Evolutionary conservation across 371 early-diverging fungal species (phyloP), one percentile per base, ranked within the genome.

Genomic region (Lichtheimia ornata): DNA sequence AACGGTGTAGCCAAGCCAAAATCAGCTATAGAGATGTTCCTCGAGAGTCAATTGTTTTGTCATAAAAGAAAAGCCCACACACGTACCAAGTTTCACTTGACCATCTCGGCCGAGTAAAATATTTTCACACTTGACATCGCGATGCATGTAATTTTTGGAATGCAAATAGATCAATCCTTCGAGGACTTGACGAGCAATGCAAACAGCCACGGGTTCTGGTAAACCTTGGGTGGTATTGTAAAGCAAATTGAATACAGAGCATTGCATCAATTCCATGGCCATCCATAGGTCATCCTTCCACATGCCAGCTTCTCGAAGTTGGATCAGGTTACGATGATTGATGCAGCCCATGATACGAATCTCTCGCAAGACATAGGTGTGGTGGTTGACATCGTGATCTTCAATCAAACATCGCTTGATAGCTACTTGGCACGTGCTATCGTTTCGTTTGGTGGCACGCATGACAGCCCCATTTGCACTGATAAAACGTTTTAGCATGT

Each of bases 41-140:
- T 22, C 22, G 22, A 22, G 22, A 50, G 17, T 44, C 51, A 25
- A 18, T 15, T 52, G 24, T 49, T 41, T 61, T 28, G 25, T 41
- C 45, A 30, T 55, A 52, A 35, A 49, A 35, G 22, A 50, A 42
- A 27, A 27, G 9, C 35, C 14, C 18, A 27, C 20, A 7, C 14
- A 43, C 30, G 61, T 71, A 74, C 77, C 77, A 41, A 81, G 61
- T 59, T 81, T 78, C n/a, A 81, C 82, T 64, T 81, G 74, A 25
- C 81, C 81, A 44, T 69, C 58, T 28, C 68, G 66, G 59, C 72
- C 59, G 41, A 81, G 63, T 25, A 81, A 58, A 50, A 81, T 73
- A 50, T 81, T 81, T 65, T 81, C 82, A 55, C 78, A 81, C 66
- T 81, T 81, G 53, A 81, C 71, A 57, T 81, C 82, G 50, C 82